Evolutionary conservation across 2,329 filamentous ascomycete genomes (phyloP).

Genomic region (Trichoderma asperellum): DNA sequence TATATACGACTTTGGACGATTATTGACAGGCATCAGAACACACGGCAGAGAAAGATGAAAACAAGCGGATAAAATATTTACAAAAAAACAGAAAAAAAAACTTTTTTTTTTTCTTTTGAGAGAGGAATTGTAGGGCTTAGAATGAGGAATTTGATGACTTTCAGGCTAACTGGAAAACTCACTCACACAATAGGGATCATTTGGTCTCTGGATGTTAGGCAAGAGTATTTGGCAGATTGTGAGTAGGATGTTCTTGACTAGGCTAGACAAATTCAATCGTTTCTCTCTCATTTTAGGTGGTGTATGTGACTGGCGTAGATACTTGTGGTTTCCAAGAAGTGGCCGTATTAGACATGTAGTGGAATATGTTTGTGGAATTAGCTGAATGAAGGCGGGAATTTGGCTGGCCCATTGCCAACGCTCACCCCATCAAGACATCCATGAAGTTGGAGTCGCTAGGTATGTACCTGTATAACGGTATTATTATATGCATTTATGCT

Average conservation of each 20-base stretch:
- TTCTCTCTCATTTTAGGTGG: constrained; percentile 21
- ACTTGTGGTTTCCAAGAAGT: neutral
- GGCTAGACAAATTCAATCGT: constrained; percentile 17
- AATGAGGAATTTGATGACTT: constrained; percentile 28
- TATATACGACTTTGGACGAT: constrained; percentile 8
- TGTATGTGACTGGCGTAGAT: neutral
- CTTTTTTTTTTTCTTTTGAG: constrained; percentile 10
- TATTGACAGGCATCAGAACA: constrained; percentile 3
- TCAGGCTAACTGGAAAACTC: constrained; percentile 26
- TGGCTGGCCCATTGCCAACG: no score
- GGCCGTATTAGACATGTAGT: no score
- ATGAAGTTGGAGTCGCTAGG: no score
- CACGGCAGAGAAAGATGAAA: constrained; percentile 14
- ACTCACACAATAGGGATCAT: neutral
- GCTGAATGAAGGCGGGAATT: no score
- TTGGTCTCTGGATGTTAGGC: neutral
- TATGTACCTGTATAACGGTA: no score
- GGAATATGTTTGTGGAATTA: no score
- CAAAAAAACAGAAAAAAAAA: constrained; percentile 37
- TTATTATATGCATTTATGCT: no score
- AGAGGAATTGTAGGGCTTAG: constrained; percentile 9
- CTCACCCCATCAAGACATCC: no score
- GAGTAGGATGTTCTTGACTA: constrained; percentile 18
- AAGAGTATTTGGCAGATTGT: constrained; percentile 2
- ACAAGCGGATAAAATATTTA: constrained; percentile 34